Evolutionary conservation across 371 early-diverging fungal genomes (phyloP).

Genomic region (Rhizoclosmatium hyalinum): DNA sequence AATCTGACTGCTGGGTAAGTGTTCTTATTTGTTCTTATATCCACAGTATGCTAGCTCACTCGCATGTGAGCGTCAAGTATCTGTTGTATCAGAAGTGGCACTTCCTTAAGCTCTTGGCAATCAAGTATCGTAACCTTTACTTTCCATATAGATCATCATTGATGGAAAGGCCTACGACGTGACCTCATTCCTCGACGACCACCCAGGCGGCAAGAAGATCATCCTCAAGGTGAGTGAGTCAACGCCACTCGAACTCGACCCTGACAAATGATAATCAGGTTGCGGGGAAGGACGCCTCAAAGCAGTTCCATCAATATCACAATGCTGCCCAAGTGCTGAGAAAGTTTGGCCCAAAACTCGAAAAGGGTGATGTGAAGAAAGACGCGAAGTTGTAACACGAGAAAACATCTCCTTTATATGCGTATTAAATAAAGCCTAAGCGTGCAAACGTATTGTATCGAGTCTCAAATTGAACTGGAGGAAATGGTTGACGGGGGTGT

Average conservation of each 20-base stretch:
- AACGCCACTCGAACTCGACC: neutral
- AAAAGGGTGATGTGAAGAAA: constrained; percentile 31
- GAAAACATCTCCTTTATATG: neutral
- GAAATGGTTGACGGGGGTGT: constrained; percentile 12
- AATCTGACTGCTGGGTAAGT: constrained; percentile 71
- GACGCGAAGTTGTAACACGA: constrained; percentile 28
- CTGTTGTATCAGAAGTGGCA: neutral
- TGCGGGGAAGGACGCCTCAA: constrained; percentile 41
- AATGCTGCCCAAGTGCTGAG: constrained; percentile 35
- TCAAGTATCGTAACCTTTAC: too few relatives aligned
- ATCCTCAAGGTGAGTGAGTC: constrained; percentile 19
- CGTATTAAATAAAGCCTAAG: constrained; percentile 11
- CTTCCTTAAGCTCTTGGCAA: neutral
- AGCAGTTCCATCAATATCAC: constrained; percentile 39
- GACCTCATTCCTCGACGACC: constrained; percentile 77
- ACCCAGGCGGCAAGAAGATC: constrained; percentile 46
- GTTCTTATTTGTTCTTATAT: constrained; percentile 2
- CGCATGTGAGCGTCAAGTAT: neutral
- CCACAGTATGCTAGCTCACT: neutral
- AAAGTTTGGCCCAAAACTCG: constrained; percentile 33
- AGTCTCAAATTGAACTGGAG: constrained; percentile 6
- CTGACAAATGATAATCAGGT: constrained; percentile 5
- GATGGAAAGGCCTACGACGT: constrained; percentile 85
- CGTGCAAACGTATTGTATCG: constrained; percentile 8
- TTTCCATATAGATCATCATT: constrained; percentile 64